Base-by-base conservation (phyloP, 2,329 filamentous ascomycete genomes). In the Harringtonia aguacate region DNA sequence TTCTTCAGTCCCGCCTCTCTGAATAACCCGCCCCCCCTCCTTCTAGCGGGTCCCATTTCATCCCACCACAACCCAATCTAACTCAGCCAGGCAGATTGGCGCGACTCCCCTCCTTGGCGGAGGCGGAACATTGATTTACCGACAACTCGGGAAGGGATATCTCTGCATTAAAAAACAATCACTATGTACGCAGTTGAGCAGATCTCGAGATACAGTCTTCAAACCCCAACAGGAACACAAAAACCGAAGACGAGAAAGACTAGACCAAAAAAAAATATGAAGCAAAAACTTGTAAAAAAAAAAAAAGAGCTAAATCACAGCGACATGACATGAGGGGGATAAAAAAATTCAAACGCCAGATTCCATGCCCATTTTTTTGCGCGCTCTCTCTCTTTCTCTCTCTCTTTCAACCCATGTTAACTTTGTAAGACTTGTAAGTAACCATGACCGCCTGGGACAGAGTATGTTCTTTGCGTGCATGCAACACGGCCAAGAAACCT, bases 291-390 rank as follows among this genome's bases (percentile, higher is more conserved):
- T 40, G 30, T n/a, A n/a, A 40, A 28, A 35, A 17, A 36, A 21
- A 33, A 40, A 36, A 12, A 21, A 17, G 20, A 24, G 22, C 5
- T 7, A 35, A 36, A 22, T 18, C 14, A 28, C n/a, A 17, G 17
- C 24, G 34, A 41, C 39, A 28, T 24, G 17, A 41, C n/a, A n/a
- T n/a, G n/a, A n/a, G n/a, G n/a, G n/a, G n/a, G n/a, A n/a, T n/a
- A n/a, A n/a, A 44, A 39, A 39, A 24, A 38, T 18, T 36, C 20
- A 38, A 36, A 52, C 49, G 48, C 50, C 50, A 42, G 24, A 43
- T 45, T 36, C 46, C 46, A 47, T 47, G 48, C 46, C 46, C 9
- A 10, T 39, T 44, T 46, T 43, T 49, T 36, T 39, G 34, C 41
- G 34, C n/a, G n/a, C n/a, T n/a, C n/a, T n/a, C n/a, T n/a, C n/a